Evolutionary conservation across 106 monocot species (phyloP).

Genomic region (Allium cepa): DNA sequence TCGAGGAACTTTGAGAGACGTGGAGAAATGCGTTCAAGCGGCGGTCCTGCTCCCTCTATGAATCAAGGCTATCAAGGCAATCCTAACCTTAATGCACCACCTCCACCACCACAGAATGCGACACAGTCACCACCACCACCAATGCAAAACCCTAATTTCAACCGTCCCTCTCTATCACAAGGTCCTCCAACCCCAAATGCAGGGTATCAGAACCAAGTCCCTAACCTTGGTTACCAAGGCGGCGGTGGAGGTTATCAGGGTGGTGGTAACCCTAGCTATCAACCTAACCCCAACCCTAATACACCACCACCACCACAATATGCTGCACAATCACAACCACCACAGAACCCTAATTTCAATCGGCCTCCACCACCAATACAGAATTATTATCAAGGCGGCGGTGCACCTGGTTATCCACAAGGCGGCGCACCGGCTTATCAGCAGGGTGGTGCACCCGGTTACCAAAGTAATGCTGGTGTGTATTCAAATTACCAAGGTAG

Average conservation of each 20-base stretch:
- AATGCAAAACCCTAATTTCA: conserved; percentile 1
- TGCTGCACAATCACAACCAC: background rate
- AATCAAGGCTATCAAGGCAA: too few relatives aligned
- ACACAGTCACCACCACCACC: background rate
- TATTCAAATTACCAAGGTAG: background rate
- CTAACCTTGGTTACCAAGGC: background rate
- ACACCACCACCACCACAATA: background rate
- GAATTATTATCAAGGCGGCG: too few relatives aligned
- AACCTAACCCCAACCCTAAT: conserved; percentile 7
- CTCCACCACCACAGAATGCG: too few relatives aligned
- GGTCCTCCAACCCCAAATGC: background rate
- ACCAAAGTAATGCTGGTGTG: background rate
- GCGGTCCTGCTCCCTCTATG: too few relatives aligned
- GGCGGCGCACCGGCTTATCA: too few relatives aligned
- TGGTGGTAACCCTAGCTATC: conserved; percentile 18
- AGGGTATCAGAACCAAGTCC: background rate
- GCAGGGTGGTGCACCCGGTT: background rate
- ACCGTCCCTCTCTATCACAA: conserved; percentile 4
- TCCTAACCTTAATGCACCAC: too few relatives aligned
- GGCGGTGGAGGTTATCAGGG: conserved; percentile 2
- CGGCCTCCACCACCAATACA: too few relatives aligned
- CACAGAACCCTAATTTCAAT: background rate
- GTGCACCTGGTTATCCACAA: too few relatives aligned
- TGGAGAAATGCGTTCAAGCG: too few relatives aligned
- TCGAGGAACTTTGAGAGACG: too few relatives aligned